Evolutionary conservation across 2,329 filamentous ascomycete species (phyloP).

Genomic region (Cladosporium sp.): DNA sequence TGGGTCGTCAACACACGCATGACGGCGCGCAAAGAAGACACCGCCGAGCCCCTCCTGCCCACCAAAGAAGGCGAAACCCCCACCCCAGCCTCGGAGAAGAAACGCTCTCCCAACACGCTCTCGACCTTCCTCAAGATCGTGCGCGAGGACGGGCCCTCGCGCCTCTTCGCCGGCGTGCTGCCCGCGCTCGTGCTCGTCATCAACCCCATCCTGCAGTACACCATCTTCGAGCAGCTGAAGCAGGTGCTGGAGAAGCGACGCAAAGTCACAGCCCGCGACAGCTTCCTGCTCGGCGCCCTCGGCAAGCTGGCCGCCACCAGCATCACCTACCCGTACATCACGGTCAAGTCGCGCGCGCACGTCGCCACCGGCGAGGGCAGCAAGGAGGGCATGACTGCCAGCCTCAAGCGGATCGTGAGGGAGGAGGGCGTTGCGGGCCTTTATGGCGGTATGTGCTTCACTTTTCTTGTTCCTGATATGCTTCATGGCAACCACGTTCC

Average conservation of each 20-base stretch:
- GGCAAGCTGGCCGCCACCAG: constrained; percentile 92
- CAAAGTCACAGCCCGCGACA: constrained; percentile 77
- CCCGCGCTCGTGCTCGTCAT: constrained; percentile 92
- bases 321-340: constrained; percentile 98
- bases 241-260: constrained; percentile 74
- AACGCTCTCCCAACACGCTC: constrained; percentile 64
- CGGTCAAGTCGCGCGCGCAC: constrained; percentile 96
- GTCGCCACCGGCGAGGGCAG: constrained; percentile 73
- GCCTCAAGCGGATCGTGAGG: constrained; percentile 71
- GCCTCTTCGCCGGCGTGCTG: constrained; percentile 87
- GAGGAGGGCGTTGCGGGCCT: constrained; percentile 91
- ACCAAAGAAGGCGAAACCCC: constrained; percentile 36
- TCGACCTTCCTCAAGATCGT: constrained; percentile 77
- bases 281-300: constrained; percentile 85
- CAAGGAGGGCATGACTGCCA: constrained; percentile 75
- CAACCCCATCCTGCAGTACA: constrained; percentile 98
- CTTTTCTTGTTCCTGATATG: neutral
- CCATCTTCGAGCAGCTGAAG: constrained; percentile 97
- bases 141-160: constrained; percentile 74
- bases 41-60: constrained; percentile 34
- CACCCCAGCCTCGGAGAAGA: constrained; percentile 28
- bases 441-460: constrained; percentile 86
- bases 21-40: constrained; percentile 76
- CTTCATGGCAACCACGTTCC: too few relatives aligned
- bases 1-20: constrained; percentile 99